These are phyloP conservation scores for Pseudogymnoascus sp. DNA, from an alignment of 2,329 filamentous ascomycete genomes.

Conservation along the genomic window DNA sequence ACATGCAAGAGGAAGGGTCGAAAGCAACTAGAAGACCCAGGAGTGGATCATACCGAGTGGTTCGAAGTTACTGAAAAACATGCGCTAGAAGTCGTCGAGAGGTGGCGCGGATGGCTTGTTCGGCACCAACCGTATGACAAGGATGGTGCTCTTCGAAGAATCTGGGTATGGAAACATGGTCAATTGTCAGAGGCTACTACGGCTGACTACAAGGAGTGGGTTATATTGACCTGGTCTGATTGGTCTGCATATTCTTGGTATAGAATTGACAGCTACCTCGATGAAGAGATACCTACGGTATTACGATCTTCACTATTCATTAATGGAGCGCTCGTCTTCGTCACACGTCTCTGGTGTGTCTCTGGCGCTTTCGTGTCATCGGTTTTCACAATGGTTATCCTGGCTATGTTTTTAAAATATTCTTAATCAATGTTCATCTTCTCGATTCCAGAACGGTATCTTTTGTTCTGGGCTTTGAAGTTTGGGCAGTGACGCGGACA, in stretches of 20 bases:
- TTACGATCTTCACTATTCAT: neutral
- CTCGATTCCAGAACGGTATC: neutral
- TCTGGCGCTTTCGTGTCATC: neutral
- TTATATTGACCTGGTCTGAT: neutral
- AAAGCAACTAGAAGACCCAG: neutral
- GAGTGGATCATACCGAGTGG: slow-evolving; percentile 9
- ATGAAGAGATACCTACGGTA: neutral
- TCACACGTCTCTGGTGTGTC: neutral
- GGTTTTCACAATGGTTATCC: neutral
- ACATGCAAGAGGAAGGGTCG: neutral
- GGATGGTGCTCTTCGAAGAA: neutral
- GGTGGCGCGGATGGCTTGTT: slow-evolving; percentile 12
- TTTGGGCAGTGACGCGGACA: neutral
- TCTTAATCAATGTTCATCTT: neutral
- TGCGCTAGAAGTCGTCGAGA: slow-evolving; percentile 10
- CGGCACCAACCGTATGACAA: neutral
- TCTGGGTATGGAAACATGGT: neutral
- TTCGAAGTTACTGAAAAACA: slow-evolving; percentile 1
- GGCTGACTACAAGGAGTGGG: neutral
- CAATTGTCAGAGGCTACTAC: neutral
- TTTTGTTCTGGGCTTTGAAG: neutral
- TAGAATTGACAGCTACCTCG: neutral
- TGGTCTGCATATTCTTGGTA: neutral
- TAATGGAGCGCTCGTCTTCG: neutral
- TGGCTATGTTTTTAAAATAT: neutral